Evolutionary conservation across 176 grass and related monocot genomes (phyloP).

Genomic region (Aegilops tauschii): DNA sequence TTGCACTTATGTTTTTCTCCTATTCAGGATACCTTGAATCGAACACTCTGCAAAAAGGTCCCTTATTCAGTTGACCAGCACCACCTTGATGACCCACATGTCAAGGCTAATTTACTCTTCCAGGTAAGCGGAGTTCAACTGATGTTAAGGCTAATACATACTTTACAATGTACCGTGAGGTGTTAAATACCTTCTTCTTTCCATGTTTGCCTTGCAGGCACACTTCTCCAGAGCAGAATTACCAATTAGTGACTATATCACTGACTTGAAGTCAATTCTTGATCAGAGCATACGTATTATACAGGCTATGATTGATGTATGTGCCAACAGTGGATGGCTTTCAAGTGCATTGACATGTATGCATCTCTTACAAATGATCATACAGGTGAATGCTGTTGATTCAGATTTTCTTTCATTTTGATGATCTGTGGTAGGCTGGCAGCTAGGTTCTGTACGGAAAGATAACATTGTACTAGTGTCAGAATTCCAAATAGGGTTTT

Average conservation of each 20-base stretch:
- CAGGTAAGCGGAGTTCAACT: constrained; percentile 53
- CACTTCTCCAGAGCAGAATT: constrained; percentile 92
- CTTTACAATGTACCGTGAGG: constrained; percentile 9
- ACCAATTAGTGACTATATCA: constrained; percentile 83
- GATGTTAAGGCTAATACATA: constrained; percentile 1
- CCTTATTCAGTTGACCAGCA: constrained; percentile 76
- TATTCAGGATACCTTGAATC: constrained; percentile 84
- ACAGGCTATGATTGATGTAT: constrained; percentile 98
- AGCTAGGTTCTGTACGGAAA: neutral
- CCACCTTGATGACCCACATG: constrained; percentile 92
- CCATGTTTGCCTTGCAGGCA: constrained; percentile 60
- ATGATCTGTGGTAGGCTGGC: neutral
- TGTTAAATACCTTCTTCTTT: neutral
- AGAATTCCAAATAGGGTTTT: constrained; percentile 18
- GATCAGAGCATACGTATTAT: constrained; percentile 99
- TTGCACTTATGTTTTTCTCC: constrained; percentile 33
- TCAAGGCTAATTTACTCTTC: constrained; percentile 98
- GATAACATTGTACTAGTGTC: neutral
- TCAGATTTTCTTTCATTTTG: constrained; percentile 16
- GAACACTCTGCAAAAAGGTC: constrained; percentile 70
- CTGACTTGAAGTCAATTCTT: constrained; percentile 97
- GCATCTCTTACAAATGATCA: constrained; percentile 97
- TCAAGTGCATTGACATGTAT: constrained; percentile 88
- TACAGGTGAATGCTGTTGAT: constrained; percentile 61
- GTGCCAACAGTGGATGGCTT: constrained; percentile 97